Evolutionary conservation across 768 basidiomycete genomes (phyloP).

Genomic region (Termitomyces sp.): DNA sequence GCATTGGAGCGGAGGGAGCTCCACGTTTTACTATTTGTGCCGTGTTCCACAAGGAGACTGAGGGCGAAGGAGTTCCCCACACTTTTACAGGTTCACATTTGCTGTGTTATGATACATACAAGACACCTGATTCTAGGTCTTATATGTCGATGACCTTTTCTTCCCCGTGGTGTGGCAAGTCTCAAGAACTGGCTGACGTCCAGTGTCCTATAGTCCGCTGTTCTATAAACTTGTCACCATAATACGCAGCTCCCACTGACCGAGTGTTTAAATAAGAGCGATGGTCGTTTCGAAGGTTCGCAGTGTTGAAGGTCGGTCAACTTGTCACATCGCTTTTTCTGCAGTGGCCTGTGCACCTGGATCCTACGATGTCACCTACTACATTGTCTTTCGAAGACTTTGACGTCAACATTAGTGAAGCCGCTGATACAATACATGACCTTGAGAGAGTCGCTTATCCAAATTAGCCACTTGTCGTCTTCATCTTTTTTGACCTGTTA

Average conservation of each 20-base stretch:
- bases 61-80: conserved; percentile 56
- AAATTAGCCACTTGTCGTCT: no score
- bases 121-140: conserved; percentile 31
- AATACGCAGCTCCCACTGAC: conserved; percentile 48
- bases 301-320: conserved; percentile 38
- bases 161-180: conserved; percentile 61
- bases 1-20: conserved; percentile 22
- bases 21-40: conserved; percentile 47
- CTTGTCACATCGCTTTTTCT: not conserved
- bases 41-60: conserved; percentile 51
- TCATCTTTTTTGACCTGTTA: no score
- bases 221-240: not conserved
- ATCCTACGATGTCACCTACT: conserved; percentile 57
- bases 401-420: conserved; percentile 40
- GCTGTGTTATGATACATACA: not conserved
- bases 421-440: conserved; percentile 45
- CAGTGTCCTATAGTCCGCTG: not conserved
- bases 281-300: conserved; percentile 56
- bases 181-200: not conserved
- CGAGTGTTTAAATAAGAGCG: conserved; percentile 44
- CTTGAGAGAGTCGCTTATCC: conserved; percentile 41
- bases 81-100: conserved; percentile 42
- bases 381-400: conserved; percentile 59
- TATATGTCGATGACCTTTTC: conserved; percentile 60
- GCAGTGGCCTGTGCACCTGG: conserved; percentile 24